A percentile compares a stretch with the other conserved stretches of the same genome.
These are phyloP conservation scores for Citrus sp. DNA, from an alignment of 345 rosid genomes.

Conservation along the genomic window DNA sequence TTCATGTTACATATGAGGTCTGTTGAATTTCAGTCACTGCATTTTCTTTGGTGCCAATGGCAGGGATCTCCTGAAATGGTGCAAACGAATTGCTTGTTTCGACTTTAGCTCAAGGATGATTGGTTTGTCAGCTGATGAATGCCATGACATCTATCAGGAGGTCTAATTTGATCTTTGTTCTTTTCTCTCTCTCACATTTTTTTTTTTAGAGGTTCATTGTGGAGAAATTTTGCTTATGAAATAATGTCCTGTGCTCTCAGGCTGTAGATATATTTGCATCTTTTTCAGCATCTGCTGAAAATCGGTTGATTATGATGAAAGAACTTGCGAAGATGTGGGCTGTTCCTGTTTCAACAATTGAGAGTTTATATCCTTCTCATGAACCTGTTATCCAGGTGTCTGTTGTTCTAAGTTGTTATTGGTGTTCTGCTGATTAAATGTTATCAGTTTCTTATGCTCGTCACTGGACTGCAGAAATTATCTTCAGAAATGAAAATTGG, in stretches of 20 bases:
- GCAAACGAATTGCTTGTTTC: conserved; percentile 65
- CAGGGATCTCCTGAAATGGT: conserved; percentile 97
- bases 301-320: conserved; percentile 44
- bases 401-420: conserved; percentile 14
- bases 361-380: conserved; percentile 38
- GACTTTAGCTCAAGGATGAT: conserved; percentile 15
- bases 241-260: conserved; percentile 35
- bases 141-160: conserved; percentile 67
- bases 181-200: background rate
- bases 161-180: conserved; percentile 28
- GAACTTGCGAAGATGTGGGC: conserved; percentile 64
- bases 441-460: conserved; percentile 27
- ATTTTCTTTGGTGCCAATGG: conserved; percentile 27
- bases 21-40: conserved; percentile 7
- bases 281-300: conserved; percentile 48
- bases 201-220: background rate
- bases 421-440: background rate
- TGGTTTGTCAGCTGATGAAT: conserved; percentile 46
- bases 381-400: conserved; percentile 81
- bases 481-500: conserved; percentile 60
- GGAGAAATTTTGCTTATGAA: conserved; percentile 3
- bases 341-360: conserved; percentile 42
- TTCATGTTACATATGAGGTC: background rate
- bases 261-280: conserved; percentile 80
- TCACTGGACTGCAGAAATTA: conserved; percentile 45